Evolutionary conservation across 2,329 filamentous ascomycete genomes (phyloP).

Genomic region (Aspergillus piperis): DNA sequence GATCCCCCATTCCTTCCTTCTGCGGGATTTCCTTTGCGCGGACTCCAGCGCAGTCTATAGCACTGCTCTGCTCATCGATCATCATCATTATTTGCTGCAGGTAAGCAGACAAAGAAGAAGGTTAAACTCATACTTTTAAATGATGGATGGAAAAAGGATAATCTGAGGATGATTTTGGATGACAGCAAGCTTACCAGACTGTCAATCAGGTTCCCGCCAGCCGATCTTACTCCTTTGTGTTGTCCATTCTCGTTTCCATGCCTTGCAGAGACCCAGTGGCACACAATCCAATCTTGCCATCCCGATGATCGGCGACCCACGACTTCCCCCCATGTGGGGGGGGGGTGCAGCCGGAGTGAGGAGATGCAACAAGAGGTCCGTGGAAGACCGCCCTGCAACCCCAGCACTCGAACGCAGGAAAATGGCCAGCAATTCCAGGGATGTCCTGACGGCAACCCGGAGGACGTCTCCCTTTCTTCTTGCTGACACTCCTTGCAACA

Average conservation of each 20-base stretch:
- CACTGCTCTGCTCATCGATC: neutral
- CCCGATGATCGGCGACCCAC: constrained; percentile 1
- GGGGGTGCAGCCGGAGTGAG: neutral
- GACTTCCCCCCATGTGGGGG: neutral
- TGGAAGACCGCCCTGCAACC: neutral
- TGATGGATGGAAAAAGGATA: no score
- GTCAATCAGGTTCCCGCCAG: no score
- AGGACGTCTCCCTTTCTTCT: neutral
- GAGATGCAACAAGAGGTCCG: neutral
- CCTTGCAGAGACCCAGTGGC: neutral
- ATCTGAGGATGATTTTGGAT: no score
- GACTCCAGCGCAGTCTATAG: neutral
- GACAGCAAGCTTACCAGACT: no score
- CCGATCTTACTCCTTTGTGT: no score
- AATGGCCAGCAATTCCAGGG: neutral
- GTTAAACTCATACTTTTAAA: no score
- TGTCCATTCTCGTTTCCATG: no score
- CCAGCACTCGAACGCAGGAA: neutral
- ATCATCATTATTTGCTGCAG: no score
- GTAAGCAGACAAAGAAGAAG: no score
- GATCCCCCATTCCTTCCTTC: neutral
- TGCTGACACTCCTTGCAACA: neutral
- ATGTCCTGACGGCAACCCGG: neutral
- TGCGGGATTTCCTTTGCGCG: neutral
- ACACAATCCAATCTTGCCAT: neutral